Percentiles rank a stretch among this genome's conserved stretches.
These are phyloP conservation scores for Pelargonium cotyledonis DNA, from an alignment of 441 rosid species.

Conservation along the genomic window DNA sequence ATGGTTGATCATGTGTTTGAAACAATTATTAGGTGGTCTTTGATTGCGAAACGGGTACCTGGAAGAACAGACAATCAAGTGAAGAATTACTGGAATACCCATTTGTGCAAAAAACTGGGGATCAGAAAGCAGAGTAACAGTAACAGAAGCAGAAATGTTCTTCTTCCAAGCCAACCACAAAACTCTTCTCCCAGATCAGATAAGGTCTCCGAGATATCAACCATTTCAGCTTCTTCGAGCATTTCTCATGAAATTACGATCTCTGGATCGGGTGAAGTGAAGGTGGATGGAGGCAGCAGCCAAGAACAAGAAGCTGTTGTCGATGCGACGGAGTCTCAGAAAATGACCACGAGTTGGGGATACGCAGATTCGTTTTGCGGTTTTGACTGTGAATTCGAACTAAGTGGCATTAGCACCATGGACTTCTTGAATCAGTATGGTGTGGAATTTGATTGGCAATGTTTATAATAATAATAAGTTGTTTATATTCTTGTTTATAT, in stretches of 20 bases:
- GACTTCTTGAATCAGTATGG: conserved; percentile 36
- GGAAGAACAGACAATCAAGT: conserved; percentile 84
- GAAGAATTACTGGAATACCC: conserved; percentile 84
- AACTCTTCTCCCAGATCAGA: conserved; percentile 16
- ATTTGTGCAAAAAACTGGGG: conserved; percentile 54
- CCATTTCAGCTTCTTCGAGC: conserved; percentile 15
- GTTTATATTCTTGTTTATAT: background rate
- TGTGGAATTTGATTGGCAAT: conserved; percentile 23
- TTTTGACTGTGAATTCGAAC: conserved; percentile 33
- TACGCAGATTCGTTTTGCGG: background rate
- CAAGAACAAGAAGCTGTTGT: conserved; percentile 18
- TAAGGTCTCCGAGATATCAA: conserved; percentile 8
- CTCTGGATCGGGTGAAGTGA: conserved; percentile 14
- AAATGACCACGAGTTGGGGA: background rate
- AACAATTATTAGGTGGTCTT: too few species aligned
- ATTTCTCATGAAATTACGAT: conserved; percentile 10
- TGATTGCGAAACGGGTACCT: conserved; percentile 74
- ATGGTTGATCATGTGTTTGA: too few species aligned
- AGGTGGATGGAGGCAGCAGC: conserved; percentile 9
- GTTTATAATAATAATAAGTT: background rate
- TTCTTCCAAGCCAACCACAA: conserved; percentile 17
- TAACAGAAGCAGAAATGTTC: background rate
- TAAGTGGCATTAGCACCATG: conserved; percentile 30
- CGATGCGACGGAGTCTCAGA: conserved; percentile 14
- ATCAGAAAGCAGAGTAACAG: conserved; percentile 23